Evolutionary conservation across 192 early-diverging fungal genomes (phyloP).

Genomic region (Bifiguratus adelaidae): DNA sequence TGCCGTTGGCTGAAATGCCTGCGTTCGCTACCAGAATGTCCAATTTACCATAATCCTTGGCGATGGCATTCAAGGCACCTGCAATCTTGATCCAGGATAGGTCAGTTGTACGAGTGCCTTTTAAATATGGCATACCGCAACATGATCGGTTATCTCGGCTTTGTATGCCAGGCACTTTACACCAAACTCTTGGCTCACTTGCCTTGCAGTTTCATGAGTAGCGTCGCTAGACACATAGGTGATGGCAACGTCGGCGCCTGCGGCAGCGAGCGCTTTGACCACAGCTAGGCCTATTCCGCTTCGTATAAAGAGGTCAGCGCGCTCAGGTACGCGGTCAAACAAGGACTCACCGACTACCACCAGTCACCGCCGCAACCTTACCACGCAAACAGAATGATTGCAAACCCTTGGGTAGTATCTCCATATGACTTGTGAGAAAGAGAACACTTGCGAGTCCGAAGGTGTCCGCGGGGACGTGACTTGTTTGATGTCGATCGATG

Average conservation of each 20-base stretch:
- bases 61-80: conserved; percentile 5
- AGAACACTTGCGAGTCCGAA: too few species aligned
- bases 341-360: conserved; percentile 12
- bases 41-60: conserved; percentile 15
- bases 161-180: conserved; percentile 17
- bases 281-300: conserved; percentile 19
- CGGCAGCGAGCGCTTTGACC: conserved; percentile 17
- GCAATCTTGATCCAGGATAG: too few species aligned
- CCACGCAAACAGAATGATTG: conserved; percentile 18
- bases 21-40: conserved; percentile 24
- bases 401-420: too few species aligned
- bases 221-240: conserved; percentile 18
- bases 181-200: conserved; percentile 8
- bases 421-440: too few species aligned
- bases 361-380: conserved; percentile 16
- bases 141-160: conserved; percentile 12
- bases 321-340: too few species aligned
- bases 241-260: conserved; percentile 19
- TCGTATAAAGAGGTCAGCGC: too few species aligned
- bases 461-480: too few species aligned
- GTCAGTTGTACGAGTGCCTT: too few species aligned
- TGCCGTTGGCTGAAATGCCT: conserved; percentile 12
- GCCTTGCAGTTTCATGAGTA: conserved; percentile 11
- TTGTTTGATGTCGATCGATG: too few species aligned
- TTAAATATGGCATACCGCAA: too few species aligned